Evolutionary conservation across 2,329 filamentous ascomycete genomes (phyloP).

Genomic region (Moelleriella libera): DNA sequence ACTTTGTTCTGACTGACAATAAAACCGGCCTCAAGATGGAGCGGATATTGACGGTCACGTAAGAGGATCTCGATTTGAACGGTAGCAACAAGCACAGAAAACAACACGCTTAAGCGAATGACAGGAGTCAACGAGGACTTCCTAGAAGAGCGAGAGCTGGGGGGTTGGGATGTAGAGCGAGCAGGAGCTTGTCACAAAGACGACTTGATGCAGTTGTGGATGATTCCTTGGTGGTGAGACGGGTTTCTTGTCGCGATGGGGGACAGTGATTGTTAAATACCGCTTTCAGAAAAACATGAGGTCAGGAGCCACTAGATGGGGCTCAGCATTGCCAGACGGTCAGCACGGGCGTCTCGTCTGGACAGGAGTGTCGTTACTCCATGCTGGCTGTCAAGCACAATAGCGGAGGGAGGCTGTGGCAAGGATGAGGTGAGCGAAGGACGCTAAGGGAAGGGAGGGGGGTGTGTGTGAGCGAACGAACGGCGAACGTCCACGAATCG

Average conservation of each 20-base stretch:
- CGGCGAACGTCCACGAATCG: background rate
- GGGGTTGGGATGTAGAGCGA: conserved; percentile 31
- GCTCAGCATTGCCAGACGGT: background rate
- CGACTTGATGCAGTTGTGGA: background rate
- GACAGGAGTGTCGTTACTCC: background rate
- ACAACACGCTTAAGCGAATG: conserved; percentile 44
- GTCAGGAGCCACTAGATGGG: background rate
- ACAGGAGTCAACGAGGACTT: conserved; percentile 65
- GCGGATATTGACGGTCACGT: too few relatives aligned
- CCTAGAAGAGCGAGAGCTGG: conserved; percentile 30
- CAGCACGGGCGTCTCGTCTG: background rate
- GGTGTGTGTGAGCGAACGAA: background rate
- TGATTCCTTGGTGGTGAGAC: background rate
- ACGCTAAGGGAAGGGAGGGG: background rate
- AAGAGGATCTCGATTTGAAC: background rate
- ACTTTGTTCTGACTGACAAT: too few relatives aligned
- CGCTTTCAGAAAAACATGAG: background rate
- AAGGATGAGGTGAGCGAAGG: background rate
- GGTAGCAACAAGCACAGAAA: background rate
- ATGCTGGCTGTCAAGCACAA: background rate
- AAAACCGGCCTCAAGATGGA: too few relatives aligned
- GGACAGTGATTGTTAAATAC: conserved; percentile 7
- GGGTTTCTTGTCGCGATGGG: background rate
- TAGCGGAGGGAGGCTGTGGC: background rate
- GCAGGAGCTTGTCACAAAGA: conserved; percentile 18